Conservation (phyloP, 2,329 filamentous ascomycete species). For the Hyphodiscus sp. region DNA sequence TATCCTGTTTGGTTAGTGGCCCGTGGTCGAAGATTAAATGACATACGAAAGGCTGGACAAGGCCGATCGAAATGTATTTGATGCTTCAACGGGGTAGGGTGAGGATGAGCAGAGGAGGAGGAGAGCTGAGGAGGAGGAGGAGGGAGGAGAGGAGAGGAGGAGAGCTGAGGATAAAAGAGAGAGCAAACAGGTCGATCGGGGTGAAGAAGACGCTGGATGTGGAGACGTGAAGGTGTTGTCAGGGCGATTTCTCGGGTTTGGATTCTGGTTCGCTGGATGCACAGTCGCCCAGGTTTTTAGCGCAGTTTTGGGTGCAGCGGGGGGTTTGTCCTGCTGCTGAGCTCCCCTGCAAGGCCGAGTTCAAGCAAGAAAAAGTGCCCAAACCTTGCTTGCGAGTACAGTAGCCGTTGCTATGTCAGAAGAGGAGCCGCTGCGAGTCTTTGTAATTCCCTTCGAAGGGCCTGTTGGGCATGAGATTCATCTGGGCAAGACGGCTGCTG, state of each 20-base stretch:
- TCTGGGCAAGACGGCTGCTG: background rate
- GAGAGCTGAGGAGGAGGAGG: background rate
- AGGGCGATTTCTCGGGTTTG: background rate
- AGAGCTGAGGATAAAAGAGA: background rate
- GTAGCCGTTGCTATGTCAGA: background rate
- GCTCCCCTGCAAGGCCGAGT: background rate
- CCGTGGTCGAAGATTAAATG: background rate
- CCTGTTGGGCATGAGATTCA: too few relatives aligned
- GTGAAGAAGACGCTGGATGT: background rate
- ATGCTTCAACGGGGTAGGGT: background rate
- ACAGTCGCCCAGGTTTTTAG: background rate
- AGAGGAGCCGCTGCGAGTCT: background rate
- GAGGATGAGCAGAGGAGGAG: background rate
- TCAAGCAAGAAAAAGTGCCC: background rate
- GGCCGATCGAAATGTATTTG: background rate
- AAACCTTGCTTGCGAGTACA: background rate
- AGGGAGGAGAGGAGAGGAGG: too few relatives aligned
- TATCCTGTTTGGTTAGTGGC: background rate
- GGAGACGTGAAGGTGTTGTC: background rate
- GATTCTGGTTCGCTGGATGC: background rate
- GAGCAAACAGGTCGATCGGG: background rate
- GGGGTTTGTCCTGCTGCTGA: background rate
- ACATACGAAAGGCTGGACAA: conserved; percentile 1
- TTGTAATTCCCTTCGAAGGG: background rate
- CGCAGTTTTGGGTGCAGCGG: background rate